Conservation (phyloP, 768 basidiomycete species). For the Rhizopogon sp. region DNA sequence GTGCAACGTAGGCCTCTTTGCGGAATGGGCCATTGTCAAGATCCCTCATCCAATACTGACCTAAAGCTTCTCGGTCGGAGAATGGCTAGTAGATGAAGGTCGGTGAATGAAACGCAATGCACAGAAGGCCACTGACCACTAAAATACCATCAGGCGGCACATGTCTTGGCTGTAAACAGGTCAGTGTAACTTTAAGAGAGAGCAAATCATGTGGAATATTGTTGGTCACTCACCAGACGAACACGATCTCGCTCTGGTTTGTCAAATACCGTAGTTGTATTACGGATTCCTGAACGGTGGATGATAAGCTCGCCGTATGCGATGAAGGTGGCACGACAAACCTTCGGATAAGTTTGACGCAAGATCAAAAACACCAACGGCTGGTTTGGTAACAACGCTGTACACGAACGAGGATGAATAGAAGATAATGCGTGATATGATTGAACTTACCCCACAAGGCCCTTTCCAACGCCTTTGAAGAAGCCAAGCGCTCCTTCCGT, state of each 20-base stretch:
- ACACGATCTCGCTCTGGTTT: conserved; percentile 84
- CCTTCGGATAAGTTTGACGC: conserved; percentile 94
- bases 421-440: background rate
- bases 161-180: conserved; percentile 64
- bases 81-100: conserved; percentile 57
- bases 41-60: conserved; percentile 97
- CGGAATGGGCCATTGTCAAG: conserved; percentile 85
- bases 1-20: conserved; percentile 83
- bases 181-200: background rate
- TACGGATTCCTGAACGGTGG: conserved; percentile 74
- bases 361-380: conserved; percentile 93
- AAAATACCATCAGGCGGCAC: conserved; percentile 85
- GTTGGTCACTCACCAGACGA: conserved; percentile 51
- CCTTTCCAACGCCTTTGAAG: conserved; percentile 97
- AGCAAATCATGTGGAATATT: background rate
- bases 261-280: conserved; percentile 98
- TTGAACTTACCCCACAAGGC: conserved; percentile 75
- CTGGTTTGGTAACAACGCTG: conserved; percentile 93
- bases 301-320: background rate
- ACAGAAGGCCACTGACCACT: conserved; percentile 46
- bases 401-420: background rate
- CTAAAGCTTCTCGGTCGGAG: conserved; percentile 83
- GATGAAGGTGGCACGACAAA: conserved; percentile 18
- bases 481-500: conserved; percentile 91
- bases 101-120: background rate